These are phyloP conservation scores for Penicillium malachiteum DNA, from an alignment of 495 filamentous ascomycete genomes.

Conservation along the genomic window DNA sequence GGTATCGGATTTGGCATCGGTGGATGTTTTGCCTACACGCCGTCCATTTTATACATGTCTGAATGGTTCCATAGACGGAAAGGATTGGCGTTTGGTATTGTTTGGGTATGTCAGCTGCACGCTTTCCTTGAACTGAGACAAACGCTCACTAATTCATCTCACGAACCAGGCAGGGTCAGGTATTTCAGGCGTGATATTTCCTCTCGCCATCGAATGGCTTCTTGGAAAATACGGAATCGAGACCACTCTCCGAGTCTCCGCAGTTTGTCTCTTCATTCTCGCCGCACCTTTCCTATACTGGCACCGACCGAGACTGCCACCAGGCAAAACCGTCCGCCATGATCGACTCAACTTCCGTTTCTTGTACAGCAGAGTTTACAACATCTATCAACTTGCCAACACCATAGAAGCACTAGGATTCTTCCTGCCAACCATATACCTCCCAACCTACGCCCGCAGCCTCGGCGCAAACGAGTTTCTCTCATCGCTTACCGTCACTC, in stretches of 20 bases:
- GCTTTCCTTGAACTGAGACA: background rate
- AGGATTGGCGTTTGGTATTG: slow-evolving; percentile 48
- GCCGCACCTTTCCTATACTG: slow-evolving; percentile 54
- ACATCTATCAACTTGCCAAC: slow-evolving; percentile 51
- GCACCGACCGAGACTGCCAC: slow-evolving; percentile 51
- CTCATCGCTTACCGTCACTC: slow-evolving; percentile 43
- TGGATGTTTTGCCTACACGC: slow-evolving; percentile 43
- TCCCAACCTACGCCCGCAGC: slow-evolving; percentile 39
- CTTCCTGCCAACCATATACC: slow-evolving; percentile 27
- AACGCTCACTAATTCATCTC: background rate
- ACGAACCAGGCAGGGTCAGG: slow-evolving; percentile 35
- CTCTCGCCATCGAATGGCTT: slow-evolving; percentile 46
- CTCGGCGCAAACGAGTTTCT: slow-evolving; percentile 37
- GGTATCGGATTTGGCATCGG: slow-evolving; percentile 50
- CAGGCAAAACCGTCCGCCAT: slow-evolving; percentile 11
- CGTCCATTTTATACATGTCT: slow-evolving; percentile 47
- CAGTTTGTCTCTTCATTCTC: slow-evolving; percentile 42
- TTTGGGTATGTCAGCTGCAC: slow-evolving; percentile 25
- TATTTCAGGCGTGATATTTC: slow-evolving; percentile 41
- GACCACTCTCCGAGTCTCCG: slow-evolving; percentile 49
- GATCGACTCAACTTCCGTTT: slow-evolving; percentile 39
- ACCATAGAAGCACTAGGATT: slow-evolving; percentile 55
- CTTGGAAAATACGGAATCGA: slow-evolving; percentile 50
- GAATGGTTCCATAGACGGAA: slow-evolving; percentile 53
- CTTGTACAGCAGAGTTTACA: slow-evolving; percentile 43